Base-by-base conservation (phyloP, 306 rosid species). In the Rosa rugosa region DNA sequence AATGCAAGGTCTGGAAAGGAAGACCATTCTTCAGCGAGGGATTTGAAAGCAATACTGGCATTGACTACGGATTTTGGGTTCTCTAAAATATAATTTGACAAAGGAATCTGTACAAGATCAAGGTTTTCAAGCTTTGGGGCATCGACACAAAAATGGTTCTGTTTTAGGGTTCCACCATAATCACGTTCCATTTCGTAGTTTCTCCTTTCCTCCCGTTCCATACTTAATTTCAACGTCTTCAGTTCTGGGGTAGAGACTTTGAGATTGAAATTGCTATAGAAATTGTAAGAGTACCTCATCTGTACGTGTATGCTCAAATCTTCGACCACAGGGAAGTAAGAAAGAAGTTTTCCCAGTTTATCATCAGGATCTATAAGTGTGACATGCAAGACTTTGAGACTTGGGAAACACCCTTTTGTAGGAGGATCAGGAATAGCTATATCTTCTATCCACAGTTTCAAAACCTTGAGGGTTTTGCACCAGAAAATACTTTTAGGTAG, bases 11-110 rank as follows among this genome's bases (percentile, higher is more conserved):
- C 60, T 20, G 25, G 25, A 20, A 20, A 54, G 25, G 25, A 54
- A 6, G 23, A 10, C 62, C 25, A 54, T 7, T 54, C 25, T n/a
- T 54, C 62, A 54, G 62, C 4, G 22, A 22, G 31, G 31, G 31
- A n/a, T 57, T 22, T 57, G 63, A 57, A 57, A n/a, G 63, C 63
- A 57, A 57, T n/a, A 9, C 63, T 57, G 22, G 63, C 63, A 57
- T 57, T 22, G 63, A 8, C 63, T n/a, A 57, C 63, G 31, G 31
- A 57, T n/a, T 57, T 57, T 10, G 31, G 12, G 13, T 57, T 57
- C 11, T 54, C 63, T 22, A 57, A 22, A 57, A 57, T 57, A 57
- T 57, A 57, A 22, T 57, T 2, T 8, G 31, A n/a, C 31, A 57
- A 8, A 22, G 31, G 63, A 57, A 57, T 57, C 31, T 57, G 63